Conservation (phyloP, 805 yeast genomes). For the Clavispora fructus region DNA sequence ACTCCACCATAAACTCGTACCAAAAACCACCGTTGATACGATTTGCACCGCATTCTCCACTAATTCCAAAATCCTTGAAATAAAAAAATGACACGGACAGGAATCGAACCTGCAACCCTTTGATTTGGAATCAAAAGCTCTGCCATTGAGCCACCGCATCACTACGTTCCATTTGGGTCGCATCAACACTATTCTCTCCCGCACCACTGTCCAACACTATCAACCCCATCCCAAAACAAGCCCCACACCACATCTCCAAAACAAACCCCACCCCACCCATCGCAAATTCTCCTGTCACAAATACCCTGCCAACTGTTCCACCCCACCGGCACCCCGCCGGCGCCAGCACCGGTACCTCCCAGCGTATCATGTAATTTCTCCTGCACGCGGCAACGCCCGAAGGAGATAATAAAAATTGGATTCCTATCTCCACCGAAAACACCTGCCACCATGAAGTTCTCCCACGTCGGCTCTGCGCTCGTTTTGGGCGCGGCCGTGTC, state of each 20-base stretch:
- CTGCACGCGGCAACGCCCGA: slow-evolving; percentile 7
- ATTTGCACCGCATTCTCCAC: too few relatives aligned
- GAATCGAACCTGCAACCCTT: slow-evolving; percentile 16
- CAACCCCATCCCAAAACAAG: too few relatives aligned
- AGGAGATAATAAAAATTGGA: slow-evolving; percentile 1
- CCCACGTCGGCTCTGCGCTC: slow-evolving; percentile 9
- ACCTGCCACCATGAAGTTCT: slow-evolving; percentile 11
- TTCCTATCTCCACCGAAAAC: slow-evolving; percentile 2
- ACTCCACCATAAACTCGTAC: too few relatives aligned
- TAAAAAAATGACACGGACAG: slow-evolving; percentile 13
- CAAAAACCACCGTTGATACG: too few relatives aligned
- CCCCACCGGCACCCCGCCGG: too few relatives aligned
- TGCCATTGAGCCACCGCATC: slow-evolving; percentile 17
- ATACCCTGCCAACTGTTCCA: too few relatives aligned
- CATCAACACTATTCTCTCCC: too few relatives aligned
- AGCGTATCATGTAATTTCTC: not conserved
- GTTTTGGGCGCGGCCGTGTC: slow-evolving; percentile 8
- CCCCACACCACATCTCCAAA: not conserved
- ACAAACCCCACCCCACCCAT: too few relatives aligned
- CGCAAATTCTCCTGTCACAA: too few relatives aligned
- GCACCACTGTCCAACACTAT: too few relatives aligned
- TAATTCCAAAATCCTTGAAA: too few relatives aligned
- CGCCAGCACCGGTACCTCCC: not conserved
- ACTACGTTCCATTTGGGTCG: not conserved
- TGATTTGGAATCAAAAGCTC: slow-evolving; percentile 16